Base-by-base conservation (phyloP, 2,329 filamentous ascomycete genomes). In the Penicillium hordei region DNA sequence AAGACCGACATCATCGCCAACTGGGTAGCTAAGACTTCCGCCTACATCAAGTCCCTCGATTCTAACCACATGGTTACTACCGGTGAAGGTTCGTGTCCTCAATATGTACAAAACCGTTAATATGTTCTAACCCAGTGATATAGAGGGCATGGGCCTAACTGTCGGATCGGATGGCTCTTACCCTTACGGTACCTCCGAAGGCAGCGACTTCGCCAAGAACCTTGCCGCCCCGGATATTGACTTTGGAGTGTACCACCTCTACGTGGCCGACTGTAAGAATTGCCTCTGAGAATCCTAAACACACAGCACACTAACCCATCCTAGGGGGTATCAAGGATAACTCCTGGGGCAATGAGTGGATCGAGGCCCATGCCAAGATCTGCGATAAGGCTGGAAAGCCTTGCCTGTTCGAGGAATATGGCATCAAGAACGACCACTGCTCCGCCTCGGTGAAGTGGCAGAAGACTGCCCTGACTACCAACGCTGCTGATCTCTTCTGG, bases 21-120 rank as follows among this genome's bases (percentile, higher is more conserved):
- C 27, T 48, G 45, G 45, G 45, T 48, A 6, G 27, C 45, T 13
- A 33, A 48, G 19, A 48, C 45, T 17, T 23, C 45, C n/a, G 19
- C 45, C 45, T 48, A 48, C 29, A 48, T 48, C 19, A 48, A 48
- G 19, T 48, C 45, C 9, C 45, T 48, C 13, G 45, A 48, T 48
- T 23, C 45, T 7, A 34, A 34, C 29, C 45, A 48, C 4, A 23
- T 48, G 45, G 45, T 48, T 19, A 48, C 45, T 15, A 48, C 45
- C 13, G 45, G 45, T 33, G 45, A 48, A 48, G 45, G 45, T 48
- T 21, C 5, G 29, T 48, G 5, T 17, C 2, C 12, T 4, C 23
- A 19, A 34, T 4, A 19, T 19, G 5, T 4, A 1, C 5, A 13
- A 45, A 19, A 15, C 10, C 13, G 5, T 45, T 19, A 3, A 31